Base-by-base conservation (phyloP, 176 grass and related monocot species). In the Cenchrus purpureus region DNA sequence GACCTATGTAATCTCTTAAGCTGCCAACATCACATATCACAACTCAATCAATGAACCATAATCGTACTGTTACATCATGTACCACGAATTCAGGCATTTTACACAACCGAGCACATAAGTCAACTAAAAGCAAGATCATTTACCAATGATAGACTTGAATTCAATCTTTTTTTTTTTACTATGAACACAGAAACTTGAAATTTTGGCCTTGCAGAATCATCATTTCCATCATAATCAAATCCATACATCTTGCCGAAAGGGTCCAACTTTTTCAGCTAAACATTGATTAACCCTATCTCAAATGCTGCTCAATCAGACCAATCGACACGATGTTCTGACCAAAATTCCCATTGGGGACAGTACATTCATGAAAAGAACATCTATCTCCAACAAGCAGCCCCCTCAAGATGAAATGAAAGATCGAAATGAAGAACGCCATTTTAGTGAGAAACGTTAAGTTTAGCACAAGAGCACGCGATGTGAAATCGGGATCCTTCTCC, bases 121-220 rank as follows among this genome's bases (percentile, higher is more conserved):
- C 25, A 11, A 53, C 29, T 7, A 88, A 88, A 70, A 71, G 48
- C 64, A 82, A 49, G 25, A 82, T 55, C 45, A 19, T 76, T 80
- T 63, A 71, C 28, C 63, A 43, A 64, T 45, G 61, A 43, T 34
- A 55, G n/a, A 4, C 9, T 80, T 55, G n/a, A 83, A 32, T 84
- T 43, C 14, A 61, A n/a, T 58, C 45, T 10, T 15, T 78, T 65
- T 54, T 56, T 78, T 14, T 12, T 32, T 32, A 32, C 83, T 72
- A 78, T 14, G 3, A 46, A 49, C 22, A 50, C 55, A 59, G 19
- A 59, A 59, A 59, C 9, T 8, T 59, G 57, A 59, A 59, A n/a
- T 9, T 59, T 59, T 37, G 57, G 55, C 10, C 20, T 31, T 32
- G 46, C 12, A 29, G 52, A 80, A 76, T 57, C 64, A 70, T 31